These are phyloP conservation scores for Jaltomata sinuosa DNA, from an alignment of 257 asterid genomes.

Conservation along the genomic window DNA sequence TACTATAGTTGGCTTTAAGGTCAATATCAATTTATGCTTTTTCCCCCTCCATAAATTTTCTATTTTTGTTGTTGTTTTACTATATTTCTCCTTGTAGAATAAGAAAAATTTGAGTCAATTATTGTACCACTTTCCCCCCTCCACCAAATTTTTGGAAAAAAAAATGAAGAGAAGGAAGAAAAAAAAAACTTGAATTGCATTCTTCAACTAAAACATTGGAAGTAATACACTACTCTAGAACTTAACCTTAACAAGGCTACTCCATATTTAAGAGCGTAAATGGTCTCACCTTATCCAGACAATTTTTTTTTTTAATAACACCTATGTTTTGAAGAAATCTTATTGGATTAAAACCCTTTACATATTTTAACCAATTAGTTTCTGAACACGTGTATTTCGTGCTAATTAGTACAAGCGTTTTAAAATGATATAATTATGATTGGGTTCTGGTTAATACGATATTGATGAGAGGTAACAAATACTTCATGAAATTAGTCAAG, in stretches of 20 bases:
- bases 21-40: conserved; percentile 6
- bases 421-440: not conserved
- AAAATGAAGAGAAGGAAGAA: no score
- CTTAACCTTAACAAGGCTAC: not conserved
- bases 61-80: not conserved
- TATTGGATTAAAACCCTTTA: not conserved
- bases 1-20: conserved; percentile 10
- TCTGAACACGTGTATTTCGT: not conserved
- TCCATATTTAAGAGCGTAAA: not conserved
- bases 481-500: no score
- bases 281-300: not conserved
- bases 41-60: conserved; percentile 3
- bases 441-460: no score
- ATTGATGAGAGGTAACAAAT: no score
- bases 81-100: no score
- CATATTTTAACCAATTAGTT: no score
- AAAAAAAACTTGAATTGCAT: not conserved
- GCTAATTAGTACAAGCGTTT: not conserved
- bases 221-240: not conserved
- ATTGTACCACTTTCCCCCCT: not conserved
- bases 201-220: not conserved
- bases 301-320: no score
- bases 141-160: not conserved
- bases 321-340: not conserved
- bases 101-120: not conserved